Percentiles rank a stretch among this genome's conserved stretches.
These are phyloP conservation scores for Fusarium longipes DNA, from an alignment of 2,329 filamentous ascomycete genomes.

Conservation along the genomic window DNA sequence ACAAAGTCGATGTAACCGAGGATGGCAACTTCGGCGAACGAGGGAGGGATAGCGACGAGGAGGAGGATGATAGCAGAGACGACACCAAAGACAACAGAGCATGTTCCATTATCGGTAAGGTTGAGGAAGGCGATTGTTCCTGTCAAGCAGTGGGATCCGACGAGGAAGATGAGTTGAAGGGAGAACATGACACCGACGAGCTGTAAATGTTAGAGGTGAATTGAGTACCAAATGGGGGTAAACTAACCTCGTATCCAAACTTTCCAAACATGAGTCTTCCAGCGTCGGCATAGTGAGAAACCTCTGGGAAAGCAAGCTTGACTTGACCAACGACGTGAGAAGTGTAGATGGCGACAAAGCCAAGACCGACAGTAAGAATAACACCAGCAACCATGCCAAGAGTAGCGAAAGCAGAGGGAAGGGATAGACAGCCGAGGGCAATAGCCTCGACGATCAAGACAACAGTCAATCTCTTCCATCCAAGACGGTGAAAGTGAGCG, in stretches of 20 bases:
- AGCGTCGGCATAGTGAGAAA: conserved; percentile 75
- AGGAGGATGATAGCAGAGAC: conserved; percentile 60
- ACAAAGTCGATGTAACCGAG: conserved; percentile 67
- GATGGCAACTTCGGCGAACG: conserved; percentile 61
- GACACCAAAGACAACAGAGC: conserved; percentile 59
- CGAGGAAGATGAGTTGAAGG: conserved; percentile 75
- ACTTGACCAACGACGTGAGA: conserved; percentile 60
- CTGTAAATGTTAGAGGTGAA: conserved; percentile 4
- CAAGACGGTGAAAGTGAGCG: conserved; percentile 63
- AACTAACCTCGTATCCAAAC: conserved; percentile 63
- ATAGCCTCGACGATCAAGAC: conserved; percentile 68
- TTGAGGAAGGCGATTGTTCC: conserved; percentile 76
- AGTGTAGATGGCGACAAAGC: conserved; percentile 61
- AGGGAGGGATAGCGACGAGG: conserved; percentile 59
- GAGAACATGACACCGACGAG: conserved; percentile 70
- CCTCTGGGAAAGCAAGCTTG: conserved; percentile 64
- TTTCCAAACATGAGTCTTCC: conserved; percentile 70
- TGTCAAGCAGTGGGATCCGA: conserved; percentile 77
- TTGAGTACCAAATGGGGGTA: background rate
- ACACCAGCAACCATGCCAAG: conserved; percentile 65
- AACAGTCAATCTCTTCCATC: conserved; percentile 67
- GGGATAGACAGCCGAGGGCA: conserved; percentile 63
- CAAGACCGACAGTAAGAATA: conserved; percentile 56
- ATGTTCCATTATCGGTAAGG: conserved; percentile 66
- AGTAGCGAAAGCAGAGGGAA: conserved; percentile 63